Evolutionary conservation across 768 basidiomycete genomes (phyloP).

Genomic region (Termitomyces sp.): DNA sequence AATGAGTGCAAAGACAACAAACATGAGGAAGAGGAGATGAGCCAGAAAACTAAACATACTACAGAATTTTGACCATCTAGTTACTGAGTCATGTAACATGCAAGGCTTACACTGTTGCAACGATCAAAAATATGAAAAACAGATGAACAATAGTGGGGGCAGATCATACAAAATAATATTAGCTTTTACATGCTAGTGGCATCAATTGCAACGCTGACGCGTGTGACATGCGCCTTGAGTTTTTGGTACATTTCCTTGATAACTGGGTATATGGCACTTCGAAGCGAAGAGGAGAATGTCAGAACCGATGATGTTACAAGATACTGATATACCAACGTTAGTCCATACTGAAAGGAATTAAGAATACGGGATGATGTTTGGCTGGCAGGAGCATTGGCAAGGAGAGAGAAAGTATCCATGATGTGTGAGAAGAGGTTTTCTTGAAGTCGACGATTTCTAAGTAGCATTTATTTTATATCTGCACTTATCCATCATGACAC

Average conservation of each 20-base stretch:
- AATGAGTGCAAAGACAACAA: background rate
- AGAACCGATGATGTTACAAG: background rate
- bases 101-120: background rate
- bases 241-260: background rate
- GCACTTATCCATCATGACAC: background rate
- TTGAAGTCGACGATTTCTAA: too few relatives aligned
- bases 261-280: background rate
- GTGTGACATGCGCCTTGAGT: background rate
- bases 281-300: background rate
- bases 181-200: background rate
- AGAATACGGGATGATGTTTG: background rate
- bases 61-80: background rate
- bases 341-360: background rate
- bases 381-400: background rate
- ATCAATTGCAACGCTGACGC: background rate
- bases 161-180: background rate
- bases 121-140: background rate
- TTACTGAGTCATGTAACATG: background rate
- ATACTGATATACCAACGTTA: background rate
- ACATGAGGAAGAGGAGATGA: background rate
- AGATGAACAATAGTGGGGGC: background rate
- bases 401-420: background rate
- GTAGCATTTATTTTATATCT: background rate
- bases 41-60: background rate
- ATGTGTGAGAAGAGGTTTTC: background rate